A percentile compares a stretch with the other conserved stretches of the same genome.
Conservation (phyloP, 2,329 filamentous ascomycete genomes). For the Epichloe sibirici region DNA sequence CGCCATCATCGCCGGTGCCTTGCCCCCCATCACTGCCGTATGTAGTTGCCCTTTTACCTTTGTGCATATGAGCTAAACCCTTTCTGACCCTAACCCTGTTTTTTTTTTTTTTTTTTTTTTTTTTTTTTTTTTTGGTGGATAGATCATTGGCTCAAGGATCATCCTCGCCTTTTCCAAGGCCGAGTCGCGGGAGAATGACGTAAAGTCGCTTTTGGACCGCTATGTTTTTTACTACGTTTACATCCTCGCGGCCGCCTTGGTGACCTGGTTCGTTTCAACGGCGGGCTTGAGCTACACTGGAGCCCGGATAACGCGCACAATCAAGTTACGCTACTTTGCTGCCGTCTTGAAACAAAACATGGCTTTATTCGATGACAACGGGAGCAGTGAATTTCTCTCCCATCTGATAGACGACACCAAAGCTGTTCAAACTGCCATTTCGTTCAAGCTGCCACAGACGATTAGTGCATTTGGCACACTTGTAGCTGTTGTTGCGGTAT, state of each 20-base stretch:
- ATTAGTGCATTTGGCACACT: background rate
- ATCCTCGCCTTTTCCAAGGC: too few species aligned
- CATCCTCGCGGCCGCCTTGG: slow-evolving; percentile 20
- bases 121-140: background rate
- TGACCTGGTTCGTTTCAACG: slow-evolving; percentile 19
- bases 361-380: slow-evolving; percentile 19
- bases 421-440: background rate
- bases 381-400: slow-evolving; percentile 9
- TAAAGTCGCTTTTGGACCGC: background rate
- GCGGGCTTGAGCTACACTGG: slow-evolving; percentile 8
- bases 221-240: slow-evolving; percentile 4
- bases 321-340: slow-evolving; percentile 9
- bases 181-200: too few species aligned
- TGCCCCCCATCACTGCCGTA: background rate
- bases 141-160: background rate
- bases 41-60: background rate
- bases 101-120: background rate
- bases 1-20: background rate
- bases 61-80: background rate
- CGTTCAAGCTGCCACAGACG: background rate
- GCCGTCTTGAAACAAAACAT: slow-evolving; percentile 19
- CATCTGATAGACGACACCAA: background rate
- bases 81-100: background rate
- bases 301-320: background rate
- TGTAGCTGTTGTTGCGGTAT: background rate